Evolutionary conservation across 1,284 basidiomycete genomes (phyloP).

Genomic region (Cystobasidium sp.): DNA sequence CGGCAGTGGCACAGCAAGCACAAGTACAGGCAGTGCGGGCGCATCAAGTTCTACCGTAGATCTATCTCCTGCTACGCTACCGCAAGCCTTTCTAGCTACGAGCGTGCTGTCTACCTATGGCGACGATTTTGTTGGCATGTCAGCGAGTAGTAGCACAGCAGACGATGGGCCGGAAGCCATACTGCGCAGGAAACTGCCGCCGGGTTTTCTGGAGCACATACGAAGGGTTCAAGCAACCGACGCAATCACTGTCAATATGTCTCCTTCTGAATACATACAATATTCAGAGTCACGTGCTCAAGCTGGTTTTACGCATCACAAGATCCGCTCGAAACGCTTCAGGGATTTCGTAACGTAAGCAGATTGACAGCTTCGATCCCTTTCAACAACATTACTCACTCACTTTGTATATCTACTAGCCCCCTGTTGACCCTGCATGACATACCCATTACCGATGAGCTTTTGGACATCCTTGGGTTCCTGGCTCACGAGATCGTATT

Average conservation of each 20-base stretch:
- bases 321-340: slow-evolving; percentile 36
- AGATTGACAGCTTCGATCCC: not conserved
- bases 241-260: slow-evolving; percentile 23
- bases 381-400: not conserved
- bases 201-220: slow-evolving; percentile 32
- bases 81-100: slow-evolving; percentile 11
- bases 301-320: slow-evolving; percentile 31
- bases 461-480: slow-evolving; percentile 34
- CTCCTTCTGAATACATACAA: slow-evolving; percentile 33
- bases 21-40: not conserved
- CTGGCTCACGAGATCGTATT: slow-evolving; percentile 36
- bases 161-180: slow-evolving; percentile 8
- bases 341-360: slow-evolving; percentile 33
- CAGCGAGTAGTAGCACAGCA: not conserved
- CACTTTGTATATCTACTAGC: slow-evolving; percentile 1
- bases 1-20: not conserved
- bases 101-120: slow-evolving; percentile 17
- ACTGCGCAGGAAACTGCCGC: not conserved
- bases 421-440: slow-evolving; percentile 19
- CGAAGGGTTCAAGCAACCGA: slow-evolving; percentile 26
- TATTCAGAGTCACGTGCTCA: slow-evolving; percentile 38
- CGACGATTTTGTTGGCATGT: not conserved
- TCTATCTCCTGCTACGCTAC: slow-evolving; percentile 17
- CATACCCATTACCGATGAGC: slow-evolving; percentile 31
- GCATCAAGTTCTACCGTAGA: not conserved